Percentiles rank a stretch among this genome's conserved stretches.
Conservation (phyloP, 371 early-diverging fungal species). For the Mortierella sp. region DNA sequence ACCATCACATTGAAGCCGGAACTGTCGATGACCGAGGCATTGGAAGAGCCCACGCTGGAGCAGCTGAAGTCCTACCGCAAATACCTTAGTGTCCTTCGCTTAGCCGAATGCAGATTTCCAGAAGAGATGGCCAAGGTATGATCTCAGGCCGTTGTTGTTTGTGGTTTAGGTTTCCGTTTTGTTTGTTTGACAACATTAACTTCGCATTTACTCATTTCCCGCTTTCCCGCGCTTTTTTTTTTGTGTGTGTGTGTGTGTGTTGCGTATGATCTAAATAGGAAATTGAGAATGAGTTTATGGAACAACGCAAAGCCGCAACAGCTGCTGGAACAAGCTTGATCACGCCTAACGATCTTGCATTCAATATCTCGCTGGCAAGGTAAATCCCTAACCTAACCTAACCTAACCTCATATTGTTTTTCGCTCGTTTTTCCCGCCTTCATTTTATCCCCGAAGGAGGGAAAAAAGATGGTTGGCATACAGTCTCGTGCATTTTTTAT, state of each 20-base stretch:
- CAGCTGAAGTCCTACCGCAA: conserved; percentile 60
- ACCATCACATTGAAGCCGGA: conserved; percentile 58
- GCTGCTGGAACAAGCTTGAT: conserved; percentile 45
- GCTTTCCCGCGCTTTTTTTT: conserved; percentile 37
- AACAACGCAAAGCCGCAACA: conserved; percentile 65
- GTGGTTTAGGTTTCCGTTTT: not conserved
- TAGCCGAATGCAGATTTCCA: conserved; percentile 62
- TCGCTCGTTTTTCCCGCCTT: conserved; percentile 1
- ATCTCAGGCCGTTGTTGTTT: not conserved
- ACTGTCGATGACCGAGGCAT: conserved; percentile 7
- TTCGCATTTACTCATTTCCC: conserved; percentile 2
- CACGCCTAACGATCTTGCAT: conserved; percentile 47
- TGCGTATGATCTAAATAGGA: conserved; percentile 53
- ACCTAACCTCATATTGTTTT: no score
- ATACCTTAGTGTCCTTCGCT: conserved; percentile 63
- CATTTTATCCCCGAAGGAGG: conserved; percentile 1
- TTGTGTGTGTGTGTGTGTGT: not conserved
- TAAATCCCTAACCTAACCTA: conserved; percentile 10
- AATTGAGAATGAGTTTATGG: conserved; percentile 68
- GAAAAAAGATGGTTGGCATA: not conserved
- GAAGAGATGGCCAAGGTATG: conserved; percentile 68
- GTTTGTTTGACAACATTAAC: not conserved
- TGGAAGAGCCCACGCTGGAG: conserved; percentile 45
- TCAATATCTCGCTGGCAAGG: conserved; percentile 51
- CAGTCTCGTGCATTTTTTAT: not conserved